These are phyloP conservation scores for Solanum bulbocastanum DNA, from an alignment of 257 asterid genomes.

Conservation along the genomic window DNA sequence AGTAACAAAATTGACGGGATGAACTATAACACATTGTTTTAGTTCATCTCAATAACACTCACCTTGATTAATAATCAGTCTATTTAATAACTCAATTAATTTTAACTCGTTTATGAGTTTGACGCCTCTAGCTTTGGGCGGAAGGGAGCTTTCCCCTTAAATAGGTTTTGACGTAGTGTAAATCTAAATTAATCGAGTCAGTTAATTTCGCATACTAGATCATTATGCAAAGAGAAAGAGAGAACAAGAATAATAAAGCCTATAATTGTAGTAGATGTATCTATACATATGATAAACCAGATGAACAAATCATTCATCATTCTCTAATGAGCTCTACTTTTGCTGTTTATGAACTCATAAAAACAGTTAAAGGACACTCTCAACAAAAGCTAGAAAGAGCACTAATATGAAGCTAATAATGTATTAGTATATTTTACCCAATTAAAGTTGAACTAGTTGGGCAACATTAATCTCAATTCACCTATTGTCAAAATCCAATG, in stretches of 20 bases:
- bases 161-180: background rate
- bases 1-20: too few species aligned
- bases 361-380: background rate
- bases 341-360: background rate
- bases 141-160: background rate
- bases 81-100: background rate
- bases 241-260: background rate
- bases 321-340: background rate
- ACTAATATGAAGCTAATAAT: background rate
- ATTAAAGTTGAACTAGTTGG: background rate
- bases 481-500: background rate
- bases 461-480: background rate
- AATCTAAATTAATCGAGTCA: background rate
- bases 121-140: background rate
- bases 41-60: background rate
- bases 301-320: background rate
- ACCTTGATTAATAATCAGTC: background rate
- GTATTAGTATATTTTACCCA: background rate
- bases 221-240: background rate
- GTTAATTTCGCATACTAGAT: background rate
- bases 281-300: background rate
- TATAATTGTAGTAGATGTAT: background rate
- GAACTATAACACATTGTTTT: too few species aligned
- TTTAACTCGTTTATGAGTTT: background rate
- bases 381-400: background rate